These are phyloP conservation scores for Fusarium camptoceras DNA, from an alignment of 2,329 filamentous ascomycete genomes.

Conservation along the genomic window DNA sequence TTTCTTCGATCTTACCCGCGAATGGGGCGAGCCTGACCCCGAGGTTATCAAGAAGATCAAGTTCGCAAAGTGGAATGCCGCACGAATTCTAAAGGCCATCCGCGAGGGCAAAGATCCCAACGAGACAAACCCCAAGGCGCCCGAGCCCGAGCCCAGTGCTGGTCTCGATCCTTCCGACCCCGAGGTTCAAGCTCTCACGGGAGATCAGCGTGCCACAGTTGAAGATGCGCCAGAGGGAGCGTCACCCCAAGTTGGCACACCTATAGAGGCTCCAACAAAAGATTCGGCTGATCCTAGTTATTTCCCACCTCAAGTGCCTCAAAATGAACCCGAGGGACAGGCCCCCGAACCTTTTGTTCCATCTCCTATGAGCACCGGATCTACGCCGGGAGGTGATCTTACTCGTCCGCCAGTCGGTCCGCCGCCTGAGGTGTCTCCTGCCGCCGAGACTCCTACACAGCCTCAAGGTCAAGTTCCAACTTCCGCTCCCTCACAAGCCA, in stretches of 20 bases:
- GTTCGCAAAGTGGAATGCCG: slow-evolving; percentile 95
- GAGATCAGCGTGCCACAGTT: slow-evolving; percentile 58
- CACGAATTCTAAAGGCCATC: slow-evolving; percentile 89
- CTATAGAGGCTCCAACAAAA: slow-evolving; percentile 43
- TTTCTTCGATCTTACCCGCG: slow-evolving; percentile 87
- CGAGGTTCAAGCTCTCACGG: slow-evolving; percentile 66
- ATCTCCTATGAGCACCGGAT: slow-evolving; percentile 51
- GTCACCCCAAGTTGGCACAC: slow-evolving; percentile 44
- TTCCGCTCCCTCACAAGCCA: slow-evolving; percentile 46
- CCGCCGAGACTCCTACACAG: slow-evolving; percentile 25
- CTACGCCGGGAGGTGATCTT: slow-evolving; percentile 41
- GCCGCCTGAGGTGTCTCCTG: slow-evolving; percentile 22
- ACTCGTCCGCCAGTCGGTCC: slow-evolving; percentile 32
- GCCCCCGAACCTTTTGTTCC: slow-evolving; percentile 48
- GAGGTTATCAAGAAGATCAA: slow-evolving; percentile 90
- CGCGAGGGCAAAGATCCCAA: slow-evolving; percentile 94
- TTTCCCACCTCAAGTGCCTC: slow-evolving; percentile 49
- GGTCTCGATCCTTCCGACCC: slow-evolving; percentile 72
- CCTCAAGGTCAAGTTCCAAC: slow-evolving; percentile 43
- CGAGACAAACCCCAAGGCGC: slow-evolving; percentile 80
- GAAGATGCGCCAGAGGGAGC: slow-evolving; percentile 66
- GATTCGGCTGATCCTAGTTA: slow-evolving; percentile 49
- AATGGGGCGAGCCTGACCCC: slow-evolving; percentile 81
- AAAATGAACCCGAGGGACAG: slow-evolving; percentile 22
- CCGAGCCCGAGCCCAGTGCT: slow-evolving; percentile 59